A percentile compares a stretch with the other conserved stretches of the same genome.
These are phyloP conservation scores for Globisporangium ultimum DNA, from an alignment of 352 stramenopile species.

Conservation along the genomic window DNA sequence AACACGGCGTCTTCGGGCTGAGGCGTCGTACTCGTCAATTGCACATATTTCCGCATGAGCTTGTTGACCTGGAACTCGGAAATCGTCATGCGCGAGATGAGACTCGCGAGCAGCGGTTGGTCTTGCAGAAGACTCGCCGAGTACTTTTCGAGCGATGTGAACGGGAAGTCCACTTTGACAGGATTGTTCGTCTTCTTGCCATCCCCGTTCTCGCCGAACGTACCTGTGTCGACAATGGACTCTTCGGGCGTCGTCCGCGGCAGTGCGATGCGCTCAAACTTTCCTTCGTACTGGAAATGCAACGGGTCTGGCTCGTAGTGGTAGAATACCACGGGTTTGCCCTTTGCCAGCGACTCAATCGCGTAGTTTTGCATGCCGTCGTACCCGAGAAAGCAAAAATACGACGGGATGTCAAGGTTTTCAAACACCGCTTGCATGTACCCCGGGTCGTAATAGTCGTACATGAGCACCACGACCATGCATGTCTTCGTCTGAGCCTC, in stretches of 20 bases:
- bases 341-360: slow-evolving; percentile 8
- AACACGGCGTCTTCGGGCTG: slow-evolving; percentile 27
- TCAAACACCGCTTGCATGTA: slow-evolving; percentile 22
- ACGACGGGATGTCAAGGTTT: slow-evolving; percentile 27
- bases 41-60: slow-evolving; percentile 17
- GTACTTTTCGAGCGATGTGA: slow-evolving; percentile 33
- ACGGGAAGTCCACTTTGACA: slow-evolving; percentile 41
- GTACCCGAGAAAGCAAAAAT: slow-evolving; percentile 34
- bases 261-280: slow-evolving; percentile 33
- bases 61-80: slow-evolving; percentile 33
- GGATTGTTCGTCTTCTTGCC: slow-evolving; percentile 39
- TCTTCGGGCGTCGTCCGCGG: slow-evolving; percentile 26
- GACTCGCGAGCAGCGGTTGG: neutral
- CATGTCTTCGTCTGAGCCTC: slow-evolving; percentile 17
- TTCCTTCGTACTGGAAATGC: slow-evolving; percentile 16
- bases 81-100: slow-evolving; percentile 13
- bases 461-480: slow-evolving; percentile 22
- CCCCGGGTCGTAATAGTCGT: slow-evolving; percentile 13
- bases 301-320: slow-evolving; percentile 52
- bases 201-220: slow-evolving; percentile 51
- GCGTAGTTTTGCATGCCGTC: slow-evolving; percentile 5
- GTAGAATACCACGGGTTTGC: slow-evolving; percentile 44
- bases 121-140: slow-evolving; percentile 14
- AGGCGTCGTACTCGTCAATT: neutral
- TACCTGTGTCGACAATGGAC: slow-evolving; percentile 25